Conservation (phyloP, 2,329 filamentous ascomycete species). For the Immersiporthe knoxdaviesiana region DNA sequence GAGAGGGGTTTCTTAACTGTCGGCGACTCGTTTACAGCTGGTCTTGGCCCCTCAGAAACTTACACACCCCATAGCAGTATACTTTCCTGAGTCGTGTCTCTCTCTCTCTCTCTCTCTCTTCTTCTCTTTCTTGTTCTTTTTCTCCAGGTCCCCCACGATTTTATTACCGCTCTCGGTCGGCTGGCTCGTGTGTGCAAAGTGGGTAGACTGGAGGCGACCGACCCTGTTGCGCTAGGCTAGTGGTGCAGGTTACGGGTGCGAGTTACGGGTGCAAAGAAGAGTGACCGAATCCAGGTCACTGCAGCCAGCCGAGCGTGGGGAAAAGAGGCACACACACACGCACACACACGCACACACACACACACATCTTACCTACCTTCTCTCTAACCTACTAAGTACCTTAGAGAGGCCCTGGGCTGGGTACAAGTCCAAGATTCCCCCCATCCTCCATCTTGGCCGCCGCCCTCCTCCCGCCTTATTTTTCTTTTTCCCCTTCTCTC, state of each 20-base stretch:
- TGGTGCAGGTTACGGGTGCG: background rate
- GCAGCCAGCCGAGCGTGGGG: conserved; percentile 38
- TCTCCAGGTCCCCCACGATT: conserved; percentile 21
- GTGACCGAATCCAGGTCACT: conserved; percentile 27
- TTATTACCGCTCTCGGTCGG: conserved; percentile 29
- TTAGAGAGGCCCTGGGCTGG: conserved; percentile 11
- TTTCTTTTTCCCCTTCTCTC: conserved; percentile 31
- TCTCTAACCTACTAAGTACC: background rate
- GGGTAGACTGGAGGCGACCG: conserved; percentile 13
- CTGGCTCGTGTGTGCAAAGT: conserved; percentile 22
- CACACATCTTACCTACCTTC: background rate
- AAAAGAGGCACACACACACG: conserved; percentile 30
- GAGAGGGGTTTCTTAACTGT: background rate
- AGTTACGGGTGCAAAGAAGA: conserved; percentile 4
- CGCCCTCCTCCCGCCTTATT: conserved; percentile 31
- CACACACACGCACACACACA: conserved; percentile 21
- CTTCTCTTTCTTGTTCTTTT: conserved; percentile 3
- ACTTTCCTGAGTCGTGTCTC: conserved; percentile 7
- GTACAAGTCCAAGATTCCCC: conserved; percentile 28
- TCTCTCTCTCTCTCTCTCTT: conserved; percentile 12
- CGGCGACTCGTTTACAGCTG: background rate
- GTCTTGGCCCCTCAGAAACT: background rate
- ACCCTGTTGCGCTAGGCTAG: conserved; percentile 22
- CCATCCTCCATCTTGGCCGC: conserved; percentile 23
- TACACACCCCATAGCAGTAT: background rate